These are phyloP conservation scores for Vaccinium corymbosum DNA, from an alignment of 148 eudicot genomes.

Conservation along the genomic window DNA sequence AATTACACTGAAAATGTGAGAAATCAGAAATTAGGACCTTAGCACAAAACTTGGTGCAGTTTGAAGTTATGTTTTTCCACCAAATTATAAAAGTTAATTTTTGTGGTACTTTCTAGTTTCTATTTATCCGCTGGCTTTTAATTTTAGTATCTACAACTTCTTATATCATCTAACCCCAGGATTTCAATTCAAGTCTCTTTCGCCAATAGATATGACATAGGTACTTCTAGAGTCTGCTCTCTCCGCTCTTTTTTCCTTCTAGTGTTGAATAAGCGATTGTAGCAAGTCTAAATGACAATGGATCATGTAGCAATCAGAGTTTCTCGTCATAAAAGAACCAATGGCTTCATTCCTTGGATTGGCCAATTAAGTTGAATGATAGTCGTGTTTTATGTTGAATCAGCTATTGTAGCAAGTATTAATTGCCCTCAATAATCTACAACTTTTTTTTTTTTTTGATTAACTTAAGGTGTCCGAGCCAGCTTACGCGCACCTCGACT, in stretches of 20 bases:
- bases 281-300: not conserved
- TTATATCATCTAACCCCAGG: not conserved
- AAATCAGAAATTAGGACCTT: not conserved
- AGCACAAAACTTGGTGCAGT: not conserved
- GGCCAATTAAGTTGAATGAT: not conserved
- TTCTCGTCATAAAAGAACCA: not conserved
- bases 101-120: not conserved
- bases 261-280: not conserved
- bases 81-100: not conserved
- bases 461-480: too few species aligned
- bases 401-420: not conserved
- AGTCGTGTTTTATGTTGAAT: not conserved
- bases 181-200: not conserved
- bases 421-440: not conserved
- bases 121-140: not conserved
- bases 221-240: not conserved
- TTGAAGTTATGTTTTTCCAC: not conserved
- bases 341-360: not conserved
- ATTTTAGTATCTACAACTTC: not conserved
- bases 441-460: too few species aligned
- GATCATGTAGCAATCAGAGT: not conserved
- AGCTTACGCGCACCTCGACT: too few species aligned
- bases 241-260: not conserved
- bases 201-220: not conserved
- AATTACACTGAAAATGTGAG: not conserved